Conservation (phyloP, 164 flowering plant species). For the Cinnamomum micranthum region DNA sequence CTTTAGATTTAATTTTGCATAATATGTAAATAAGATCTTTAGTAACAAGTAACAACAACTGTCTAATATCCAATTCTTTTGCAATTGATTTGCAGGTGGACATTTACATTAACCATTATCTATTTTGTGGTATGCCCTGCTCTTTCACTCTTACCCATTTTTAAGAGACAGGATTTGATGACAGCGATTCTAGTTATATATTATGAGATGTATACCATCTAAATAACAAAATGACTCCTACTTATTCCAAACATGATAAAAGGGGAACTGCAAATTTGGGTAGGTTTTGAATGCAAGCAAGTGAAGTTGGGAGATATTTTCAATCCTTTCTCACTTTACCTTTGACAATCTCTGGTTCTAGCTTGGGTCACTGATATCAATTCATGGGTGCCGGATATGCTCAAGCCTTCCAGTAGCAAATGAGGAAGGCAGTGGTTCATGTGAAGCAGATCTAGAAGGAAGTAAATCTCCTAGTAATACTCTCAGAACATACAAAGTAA, state of each 20-base stretch:
- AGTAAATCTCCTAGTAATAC: conserved; percentile 9
- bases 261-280: neutral
- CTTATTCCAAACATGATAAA: neutral
- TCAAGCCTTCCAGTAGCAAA: neutral
- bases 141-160: neutral
- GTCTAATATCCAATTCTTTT: neutral
- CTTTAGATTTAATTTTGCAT: too few species aligned
- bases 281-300: neutral
- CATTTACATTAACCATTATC: conserved; percentile 61
- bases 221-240: neutral
- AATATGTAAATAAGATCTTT: neutral
- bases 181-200: neutral
- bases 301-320: neutral
- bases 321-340: neutral
- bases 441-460: conserved; percentile 10
- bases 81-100: conserved; percentile 68
- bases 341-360: neutral
- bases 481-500: conserved; percentile 17
- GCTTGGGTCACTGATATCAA: neutral
- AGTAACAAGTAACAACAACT: neutral
- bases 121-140: conserved; percentile 63
- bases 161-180: neutral
- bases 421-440: neutral
- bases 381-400: neutral
- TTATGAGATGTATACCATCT: neutral